Base-by-base conservation (phyloP, 2,329 filamentous ascomycete genomes). In the Trichoderma atrobrunneum region DNA sequence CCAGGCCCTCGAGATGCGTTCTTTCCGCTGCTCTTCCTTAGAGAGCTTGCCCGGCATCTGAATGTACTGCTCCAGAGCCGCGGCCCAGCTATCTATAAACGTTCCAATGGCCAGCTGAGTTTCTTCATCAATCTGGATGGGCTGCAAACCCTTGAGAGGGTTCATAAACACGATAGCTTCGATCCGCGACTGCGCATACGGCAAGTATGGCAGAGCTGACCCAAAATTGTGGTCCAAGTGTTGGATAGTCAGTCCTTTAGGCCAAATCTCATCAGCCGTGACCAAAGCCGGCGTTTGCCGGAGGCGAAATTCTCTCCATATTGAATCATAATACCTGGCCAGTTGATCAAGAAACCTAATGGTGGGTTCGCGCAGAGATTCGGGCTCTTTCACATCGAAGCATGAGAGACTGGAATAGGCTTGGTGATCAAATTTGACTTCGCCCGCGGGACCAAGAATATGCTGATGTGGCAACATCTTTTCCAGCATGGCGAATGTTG, bases 201-300 rank as follows among this genome's bases (percentile, higher is more conserved):
- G 66, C 7, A 72, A 7, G 18, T 43, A 36, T 16, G 28, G 32
- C 12, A 43, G 16, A 24, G 60, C 34, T 24, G 16, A 7, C 1
- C 11, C 34, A 32, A 24, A 43, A n/a, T 30, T 14, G 28, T 8
- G 7, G 0, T 11, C 26, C 24, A 72, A 34, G 11, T 51, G 26
- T 26, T 72, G 65, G 21, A 72, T 26, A 21, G 71, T n/a, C 7
- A 70, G 60, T 14, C 71, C 71, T 16, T 43, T 69, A 3, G 71
- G 66, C 66, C 65, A 70, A 21, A 60, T 30, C 24, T 63, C 28
- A 10, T 43, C 57, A 12, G 39, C 57, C n/a, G 71, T 72, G 5
- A 64, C 34, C 26, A 72, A 21, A 21, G 59, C 62, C 8, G 71
- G 66, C 3, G 60, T 63, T 10, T 70, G 59, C 2, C 24, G 54